Base-by-base conservation (phyloP, 352 stramenopile genomes). In the Phytophthora colocasiae region DNA sequence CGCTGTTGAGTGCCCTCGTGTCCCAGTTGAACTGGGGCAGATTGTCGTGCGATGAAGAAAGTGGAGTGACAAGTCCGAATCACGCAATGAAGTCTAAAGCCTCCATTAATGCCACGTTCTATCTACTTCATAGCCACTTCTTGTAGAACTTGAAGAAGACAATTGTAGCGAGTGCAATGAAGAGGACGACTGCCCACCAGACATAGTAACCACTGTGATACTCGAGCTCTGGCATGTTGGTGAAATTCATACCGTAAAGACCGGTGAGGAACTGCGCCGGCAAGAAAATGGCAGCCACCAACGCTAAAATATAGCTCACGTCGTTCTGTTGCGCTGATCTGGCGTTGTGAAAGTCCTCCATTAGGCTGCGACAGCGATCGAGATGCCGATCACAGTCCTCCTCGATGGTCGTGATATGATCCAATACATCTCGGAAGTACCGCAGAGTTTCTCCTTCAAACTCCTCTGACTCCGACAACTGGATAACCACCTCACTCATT, bases 231-330 rank as follows among this genome's bases (percentile, higher is more conserved):
- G 89, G 87, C 86, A 97, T 97, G 57, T 89, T 76, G 29, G 78
- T 77, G 64, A 97, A 97, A 78, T 96, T 96, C 89, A 96, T 96
- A 44, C 89, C 89, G 58, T 96, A 96, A 14, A 96, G 66, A 2
- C 86, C 84, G 14, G 89, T 93, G 36, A 95, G 66, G 62, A 97
- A 96, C 63, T 95, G 87, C 2, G 83, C 87, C 3, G 89, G 87
- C 17, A 97, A 61, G 39, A 92, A 94, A 34, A 95, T 81, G 0
- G 89, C 84, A 2, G 88, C 86, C 3, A 97, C 83, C 6, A 97
- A 65, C 32, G 89, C 87, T 19, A 96, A 63, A 29, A 85, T 73
- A 62, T 90, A 94, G 57, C 82, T 93, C 58, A 93, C 84, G 29
- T 92, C 80, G 65, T 80, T 91, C 63, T 93, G 83, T 38, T 87